These are phyloP conservation scores for Fonsecaea nubica DNA, from an alignment of 2,329 filamentous ascomycete species.

Conservation along the genomic window DNA sequence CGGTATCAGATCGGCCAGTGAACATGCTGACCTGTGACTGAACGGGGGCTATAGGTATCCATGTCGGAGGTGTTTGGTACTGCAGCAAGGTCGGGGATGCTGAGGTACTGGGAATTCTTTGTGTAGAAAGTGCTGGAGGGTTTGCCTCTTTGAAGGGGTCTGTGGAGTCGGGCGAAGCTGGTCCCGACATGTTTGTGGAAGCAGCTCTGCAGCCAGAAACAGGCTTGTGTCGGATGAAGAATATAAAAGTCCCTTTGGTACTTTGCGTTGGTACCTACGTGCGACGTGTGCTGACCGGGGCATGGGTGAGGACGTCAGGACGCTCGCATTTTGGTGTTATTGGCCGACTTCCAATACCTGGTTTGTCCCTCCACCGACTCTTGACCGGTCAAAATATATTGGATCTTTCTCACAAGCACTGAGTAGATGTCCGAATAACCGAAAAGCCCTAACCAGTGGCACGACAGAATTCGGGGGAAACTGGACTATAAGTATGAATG, in stretches of 20 bases:
- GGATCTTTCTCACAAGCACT: background rate
- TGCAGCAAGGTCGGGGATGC: constrained; percentile 4
- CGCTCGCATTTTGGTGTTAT: background rate
- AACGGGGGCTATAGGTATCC: constrained; percentile 25
- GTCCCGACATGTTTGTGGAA: constrained; percentile 26
- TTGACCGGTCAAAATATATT: background rate
- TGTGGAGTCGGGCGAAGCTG: constrained; percentile 16
- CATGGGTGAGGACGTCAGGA: background rate
- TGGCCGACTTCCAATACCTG: background rate
- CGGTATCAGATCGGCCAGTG: constrained; percentile 26
- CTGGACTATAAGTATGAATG: background rate
- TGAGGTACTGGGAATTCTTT: background rate
- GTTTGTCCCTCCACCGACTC: background rate
- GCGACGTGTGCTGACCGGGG: background rate
- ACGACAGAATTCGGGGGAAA: background rate
- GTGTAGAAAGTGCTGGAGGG: constrained; percentile 2
- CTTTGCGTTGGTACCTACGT: background rate
- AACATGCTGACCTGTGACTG: constrained; percentile 38
- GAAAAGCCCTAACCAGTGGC: background rate
- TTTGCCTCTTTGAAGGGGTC: constrained; percentile 5
- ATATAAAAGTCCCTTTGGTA: background rate
- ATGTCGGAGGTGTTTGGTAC: constrained; percentile 27
- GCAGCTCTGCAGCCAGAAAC: background rate
- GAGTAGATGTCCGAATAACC: background rate
- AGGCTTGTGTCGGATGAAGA: background rate